Percentiles rank a stretch among this genome's conserved stretches.
phyloP scores from a whole-genome alignment of 2,329 filamentous ascomycete genomes.

The Ophiostoma novo-ulmi region DNA sequence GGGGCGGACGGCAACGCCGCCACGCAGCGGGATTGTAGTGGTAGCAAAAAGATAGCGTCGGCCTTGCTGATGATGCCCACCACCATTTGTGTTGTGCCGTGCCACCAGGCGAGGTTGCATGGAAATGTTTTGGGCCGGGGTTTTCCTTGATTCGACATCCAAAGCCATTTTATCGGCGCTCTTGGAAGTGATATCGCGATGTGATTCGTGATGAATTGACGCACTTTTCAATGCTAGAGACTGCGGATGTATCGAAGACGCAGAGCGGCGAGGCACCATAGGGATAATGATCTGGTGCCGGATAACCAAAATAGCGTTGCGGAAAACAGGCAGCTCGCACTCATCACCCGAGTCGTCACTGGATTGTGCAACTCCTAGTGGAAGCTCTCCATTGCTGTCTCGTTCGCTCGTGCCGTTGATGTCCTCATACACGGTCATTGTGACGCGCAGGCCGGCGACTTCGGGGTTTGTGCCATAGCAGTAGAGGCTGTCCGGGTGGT shows the following conservation, averaged over 20 bases:
- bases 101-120: not conserved
- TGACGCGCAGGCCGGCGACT: conserved; percentile 26
- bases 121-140: not conserved
- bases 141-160: not conserved
- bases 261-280: not conserved
- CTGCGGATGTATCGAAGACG: not conserved
- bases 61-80: conserved; percentile 19
- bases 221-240: not conserved
- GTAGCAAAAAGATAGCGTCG: conserved; percentile 25
- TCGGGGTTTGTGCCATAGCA: conserved; percentile 27
- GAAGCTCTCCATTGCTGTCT: not conserved
- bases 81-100: not conserved
- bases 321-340: conserved; percentile 10
- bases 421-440: conserved; percentile 26
- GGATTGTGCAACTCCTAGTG: not conserved
- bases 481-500: conserved; percentile 25
- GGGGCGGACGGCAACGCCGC: conserved; percentile 22
- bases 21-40: conserved; percentile 25
- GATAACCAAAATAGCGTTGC: conserved; percentile 21
- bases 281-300: conserved; percentile 26
- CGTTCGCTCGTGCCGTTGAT: not conserved
- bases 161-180: no score
- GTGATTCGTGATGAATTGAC: not conserved
- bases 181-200: not conserved
- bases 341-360: not conserved